Conservation (phyloP, 2,329 filamentous ascomycete species). For the Graphium sp. region DNA sequence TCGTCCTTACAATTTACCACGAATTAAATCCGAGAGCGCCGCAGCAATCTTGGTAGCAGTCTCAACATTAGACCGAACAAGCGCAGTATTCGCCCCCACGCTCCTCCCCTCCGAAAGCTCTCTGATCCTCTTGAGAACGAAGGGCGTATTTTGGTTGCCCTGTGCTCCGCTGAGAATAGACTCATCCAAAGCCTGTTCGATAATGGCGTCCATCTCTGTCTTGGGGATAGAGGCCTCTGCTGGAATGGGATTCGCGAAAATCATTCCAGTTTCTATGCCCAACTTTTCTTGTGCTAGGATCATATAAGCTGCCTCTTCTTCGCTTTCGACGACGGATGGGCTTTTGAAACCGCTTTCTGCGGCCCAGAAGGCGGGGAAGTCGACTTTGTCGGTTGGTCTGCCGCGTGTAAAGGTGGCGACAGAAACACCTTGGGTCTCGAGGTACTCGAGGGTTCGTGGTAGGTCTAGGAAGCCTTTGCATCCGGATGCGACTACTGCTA, state of each 20-base stretch:
- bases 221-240: slow-evolving; percentile 52
- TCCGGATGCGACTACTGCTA: slow-evolving; percentile 77
- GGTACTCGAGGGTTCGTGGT: slow-evolving; percentile 65
- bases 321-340: slow-evolving; percentile 56
- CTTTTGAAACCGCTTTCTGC: slow-evolving; percentile 71
- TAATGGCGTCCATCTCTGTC: slow-evolving; percentile 50
- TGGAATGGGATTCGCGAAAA: slow-evolving; percentile 83
- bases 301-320: slow-evolving; percentile 73
- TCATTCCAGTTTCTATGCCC: slow-evolving; percentile 58
- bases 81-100: slow-evolving; percentile 55
- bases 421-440: slow-evolving; percentile 57
- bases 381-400: slow-evolving; percentile 51
- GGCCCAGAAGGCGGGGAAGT: slow-evolving; percentile 89
- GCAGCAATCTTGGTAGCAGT: slow-evolving; percentile 36
- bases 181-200: slow-evolving; percentile 50
- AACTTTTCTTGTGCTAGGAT: slow-evolving; percentile 63
- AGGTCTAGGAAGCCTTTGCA: slow-evolving; percentile 97
- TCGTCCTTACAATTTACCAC: no score
- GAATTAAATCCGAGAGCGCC: slow-evolving; percentile 25
- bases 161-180: slow-evolving; percentile 46
- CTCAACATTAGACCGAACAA: slow-evolving; percentile 35
- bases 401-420: slow-evolving; percentile 87
- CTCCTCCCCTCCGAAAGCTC: slow-evolving; percentile 58
- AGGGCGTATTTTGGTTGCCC: slow-evolving; percentile 72
- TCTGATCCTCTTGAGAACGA: slow-evolving; percentile 62